Evolutionary conservation across 805 yeast species (phyloP).

Genomic region (Candida vaughaniae): DNA sequence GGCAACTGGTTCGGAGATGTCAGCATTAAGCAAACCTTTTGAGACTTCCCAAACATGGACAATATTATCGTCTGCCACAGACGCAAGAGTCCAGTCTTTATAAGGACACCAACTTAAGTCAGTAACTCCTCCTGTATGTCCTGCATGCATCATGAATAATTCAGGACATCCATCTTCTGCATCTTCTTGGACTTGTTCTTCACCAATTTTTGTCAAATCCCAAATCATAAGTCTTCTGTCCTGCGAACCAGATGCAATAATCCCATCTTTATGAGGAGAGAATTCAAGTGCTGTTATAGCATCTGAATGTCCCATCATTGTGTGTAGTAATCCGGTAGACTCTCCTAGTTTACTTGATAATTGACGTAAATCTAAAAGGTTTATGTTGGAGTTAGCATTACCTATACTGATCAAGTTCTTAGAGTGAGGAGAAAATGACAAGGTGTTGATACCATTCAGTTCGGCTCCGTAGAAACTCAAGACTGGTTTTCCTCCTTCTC

Average conservation of each 20-base stretch:
- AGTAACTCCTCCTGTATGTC: slow-evolving; percentile 75
- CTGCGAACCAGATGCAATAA: slow-evolving; percentile 71
- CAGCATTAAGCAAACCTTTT: slow-evolving; percentile 22
- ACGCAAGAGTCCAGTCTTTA: slow-evolving; percentile 74
- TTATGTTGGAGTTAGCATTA: slow-evolving; percentile 64
- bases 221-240: slow-evolving; percentile 79
- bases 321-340: slow-evolving; percentile 48
- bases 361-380: slow-evolving; percentile 62
- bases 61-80: slow-evolving; percentile 60
- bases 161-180: slow-evolving; percentile 92
- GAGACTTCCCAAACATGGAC: slow-evolving; percentile 59
- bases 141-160: slow-evolving; percentile 87
- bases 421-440: slow-evolving; percentile 66
- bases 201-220: slow-evolving; percentile 80
- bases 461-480: slow-evolving; percentile 23
- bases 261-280: slow-evolving; percentile 74
- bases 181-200: slow-evolving; percentile 82
- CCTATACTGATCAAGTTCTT: slow-evolving; percentile 64
- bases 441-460: slow-evolving; percentile 52
- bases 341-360: slow-evolving; percentile 16
- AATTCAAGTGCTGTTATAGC: slow-evolving; percentile 72
- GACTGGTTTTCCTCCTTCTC: slow-evolving; percentile 31
- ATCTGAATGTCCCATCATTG: slow-evolving; percentile 79
- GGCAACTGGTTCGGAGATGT: slow-evolving; percentile 10
- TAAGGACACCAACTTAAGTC: slow-evolving; percentile 71